A percentile compares a stretch with the other conserved stretches of the same genome.
phyloP scores from a whole-genome alignment of 306 rosid species.

The Comarum palustre region DNA sequence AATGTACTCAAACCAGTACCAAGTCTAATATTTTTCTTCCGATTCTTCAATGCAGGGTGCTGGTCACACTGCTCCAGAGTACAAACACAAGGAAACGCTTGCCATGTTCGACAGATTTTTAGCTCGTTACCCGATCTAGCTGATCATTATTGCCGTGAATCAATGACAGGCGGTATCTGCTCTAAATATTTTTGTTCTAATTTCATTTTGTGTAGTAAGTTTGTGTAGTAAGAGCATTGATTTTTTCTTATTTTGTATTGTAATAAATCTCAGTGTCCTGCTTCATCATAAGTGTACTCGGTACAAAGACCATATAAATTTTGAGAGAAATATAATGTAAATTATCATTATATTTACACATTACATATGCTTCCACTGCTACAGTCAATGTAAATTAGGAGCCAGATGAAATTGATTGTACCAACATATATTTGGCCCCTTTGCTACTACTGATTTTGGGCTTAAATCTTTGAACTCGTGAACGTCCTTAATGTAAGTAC shows the following conservation, averaged over 20 bases:
- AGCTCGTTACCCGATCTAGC: conserved; percentile 26
- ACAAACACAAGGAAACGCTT: conserved; percentile 31
- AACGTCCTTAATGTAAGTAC: too few species aligned
- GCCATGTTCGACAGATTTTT: conserved; percentile 33
- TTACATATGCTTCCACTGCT: too few species aligned
- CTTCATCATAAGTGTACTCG: background rate
- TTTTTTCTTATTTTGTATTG: background rate
- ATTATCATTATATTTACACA: background rate
- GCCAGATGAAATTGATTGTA: too few species aligned
- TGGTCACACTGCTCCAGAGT: conserved; percentile 34
- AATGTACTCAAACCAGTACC: background rate
- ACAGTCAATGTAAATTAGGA: too few species aligned
- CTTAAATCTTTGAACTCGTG: too few species aligned
- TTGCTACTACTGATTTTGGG: too few species aligned
- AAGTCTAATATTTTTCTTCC: background rate
- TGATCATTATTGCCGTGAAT: background rate
- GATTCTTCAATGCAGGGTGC: conserved; percentile 20
- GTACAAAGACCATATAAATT: background rate
- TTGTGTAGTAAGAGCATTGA: background rate
- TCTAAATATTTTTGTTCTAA: background rate
- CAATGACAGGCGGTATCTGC: background rate
- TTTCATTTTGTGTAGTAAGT: background rate
- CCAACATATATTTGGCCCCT: too few species aligned
- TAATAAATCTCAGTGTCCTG: conserved; percentile 1
- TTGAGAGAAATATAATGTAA: background rate